These are phyloP conservation scores for Psilocybe mexicana DNA, from an alignment of 1,284 basidiomycete genomes.

Conservation along the genomic window DNA sequence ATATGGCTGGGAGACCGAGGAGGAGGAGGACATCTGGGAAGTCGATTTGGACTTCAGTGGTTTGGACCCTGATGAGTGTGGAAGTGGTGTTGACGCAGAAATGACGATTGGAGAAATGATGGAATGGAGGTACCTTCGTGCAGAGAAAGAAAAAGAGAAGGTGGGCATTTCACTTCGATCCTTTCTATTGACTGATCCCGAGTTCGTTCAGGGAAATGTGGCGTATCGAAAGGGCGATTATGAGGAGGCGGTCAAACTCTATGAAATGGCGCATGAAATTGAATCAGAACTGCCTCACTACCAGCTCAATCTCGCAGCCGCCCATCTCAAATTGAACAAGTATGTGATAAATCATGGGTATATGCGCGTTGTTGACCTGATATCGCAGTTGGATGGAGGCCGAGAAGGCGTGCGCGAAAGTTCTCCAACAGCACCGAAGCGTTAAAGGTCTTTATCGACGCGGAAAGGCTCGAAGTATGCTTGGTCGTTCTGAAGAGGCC, in stretches of 20 bases:
- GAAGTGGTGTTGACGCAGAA: slow-evolving; percentile 43
- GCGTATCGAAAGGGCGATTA: slow-evolving; percentile 65
- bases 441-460: slow-evolving; percentile 68
- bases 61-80: slow-evolving; percentile 49
- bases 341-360: slow-evolving; percentile 32
- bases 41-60: slow-evolving; percentile 59
- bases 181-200: not conserved
- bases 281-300: slow-evolving; percentile 73
- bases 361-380: slow-evolving; percentile 7
- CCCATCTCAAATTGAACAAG: slow-evolving; percentile 65
- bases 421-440: slow-evolving; percentile 61
- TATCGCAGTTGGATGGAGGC: slow-evolving; percentile 62
- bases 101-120: slow-evolving; percentile 70
- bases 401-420: slow-evolving; percentile 63
- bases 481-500: slow-evolving; percentile 58
- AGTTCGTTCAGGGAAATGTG: slow-evolving; percentile 53
- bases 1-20: slow-evolving; percentile 65
- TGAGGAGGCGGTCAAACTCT: slow-evolving; percentile 52
- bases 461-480: slow-evolving; percentile 62
- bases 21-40: slow-evolving; percentile 77
- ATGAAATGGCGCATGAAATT: slow-evolving; percentile 56
- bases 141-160: slow-evolving; percentile 64
- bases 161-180: not conserved
- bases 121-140: slow-evolving; percentile 67
- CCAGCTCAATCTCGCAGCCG: slow-evolving; percentile 70